Percentiles rank a stretch among this genome's conserved stretches.
phyloP scores from a whole-genome alignment of 257 asterid species.

The Scutellaria barbata region DNA sequence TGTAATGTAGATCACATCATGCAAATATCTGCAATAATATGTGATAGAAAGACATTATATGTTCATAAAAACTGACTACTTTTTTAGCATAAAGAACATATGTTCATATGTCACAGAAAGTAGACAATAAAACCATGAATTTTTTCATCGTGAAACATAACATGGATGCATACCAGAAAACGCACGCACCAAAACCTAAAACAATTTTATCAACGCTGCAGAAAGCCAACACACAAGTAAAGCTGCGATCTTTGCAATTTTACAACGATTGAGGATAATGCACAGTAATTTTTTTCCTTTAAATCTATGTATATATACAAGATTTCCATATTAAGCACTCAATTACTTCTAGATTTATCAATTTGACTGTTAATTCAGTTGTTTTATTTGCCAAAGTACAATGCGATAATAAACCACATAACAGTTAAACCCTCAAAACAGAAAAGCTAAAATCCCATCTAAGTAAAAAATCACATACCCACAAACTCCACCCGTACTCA shows the following conservation, averaged over 20 bases:
- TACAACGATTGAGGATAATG: not conserved
- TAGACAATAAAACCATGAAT: slow-evolving; percentile 4
- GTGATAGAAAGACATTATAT: not conserved
- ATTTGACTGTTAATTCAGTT: slow-evolving; percentile 1
- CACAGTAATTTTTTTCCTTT: not conserved
- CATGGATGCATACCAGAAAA: not conserved
- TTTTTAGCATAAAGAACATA: not conserved
- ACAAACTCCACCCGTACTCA: slow-evolving; percentile 91
- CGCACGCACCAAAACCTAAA: slow-evolving; percentile 5
- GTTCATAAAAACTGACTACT: slow-evolving; percentile 11
- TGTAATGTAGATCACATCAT: slow-evolving; percentile 89
- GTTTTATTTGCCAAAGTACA: not conserved
- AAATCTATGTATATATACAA: slow-evolving; percentile 5
- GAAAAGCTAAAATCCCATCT: slow-evolving; percentile 1
- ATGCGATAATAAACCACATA: not conserved
- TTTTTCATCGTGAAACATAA: not conserved
- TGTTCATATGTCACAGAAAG: not conserved
- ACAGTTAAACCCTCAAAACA: slow-evolving; percentile 1
- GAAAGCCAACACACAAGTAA: not conserved
- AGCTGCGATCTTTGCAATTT: slow-evolving; percentile 20
- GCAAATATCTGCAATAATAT: slow-evolving; percentile 73
- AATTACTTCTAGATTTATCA: not conserved
- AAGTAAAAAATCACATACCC: slow-evolving; percentile 55
- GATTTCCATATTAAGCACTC: slow-evolving; percentile 2
- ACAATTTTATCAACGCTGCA: slow-evolving; percentile 2